A percentile compares a stretch with the other conserved stretches of the same genome.
Conservation (phyloP, 768 basidiomycete genomes). For the Mycena leptocephala region DNA sequence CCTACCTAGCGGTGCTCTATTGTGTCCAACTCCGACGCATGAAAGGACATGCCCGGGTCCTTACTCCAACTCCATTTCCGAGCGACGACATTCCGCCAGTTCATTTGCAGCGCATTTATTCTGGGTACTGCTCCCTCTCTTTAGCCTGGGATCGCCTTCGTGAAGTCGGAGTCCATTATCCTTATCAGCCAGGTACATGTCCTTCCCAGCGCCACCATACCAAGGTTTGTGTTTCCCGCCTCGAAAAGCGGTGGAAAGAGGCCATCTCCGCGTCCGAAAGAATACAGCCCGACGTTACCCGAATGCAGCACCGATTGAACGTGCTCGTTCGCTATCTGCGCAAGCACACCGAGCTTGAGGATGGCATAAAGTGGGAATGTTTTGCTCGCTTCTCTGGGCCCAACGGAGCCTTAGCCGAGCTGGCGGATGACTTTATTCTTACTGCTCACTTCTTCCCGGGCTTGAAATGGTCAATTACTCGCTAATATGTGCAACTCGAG, state of each 20-base stretch:
- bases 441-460: neutral
- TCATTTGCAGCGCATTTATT: neutral
- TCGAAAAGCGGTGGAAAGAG: neutral
- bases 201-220: neutral
- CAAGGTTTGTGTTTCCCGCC: neutral
- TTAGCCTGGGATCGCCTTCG: neutral
- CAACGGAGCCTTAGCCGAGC: neutral
- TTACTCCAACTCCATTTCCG: neutral
- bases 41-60: neutral
- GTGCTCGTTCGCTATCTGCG: neutral
- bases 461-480: neutral
- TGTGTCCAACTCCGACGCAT: neutral
- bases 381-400: neutral
- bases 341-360: neutral
- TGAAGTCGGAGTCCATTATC: neutral
- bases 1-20: neutral
- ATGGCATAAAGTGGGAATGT: neutral
- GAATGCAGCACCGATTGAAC: neutral
- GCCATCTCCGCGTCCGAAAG: neutral
- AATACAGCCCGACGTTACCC: neutral
- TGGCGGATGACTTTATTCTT: neutral
- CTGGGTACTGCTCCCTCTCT: slow-evolving; percentile 6
- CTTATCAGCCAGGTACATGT: neutral
- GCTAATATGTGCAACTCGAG: too few relatives aligned
- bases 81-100: neutral